These are phyloP conservation scores for Papiliotrema nemorosa DNA, from an alignment of 1,284 basidiomycete species.

Conservation along the genomic window DNA sequence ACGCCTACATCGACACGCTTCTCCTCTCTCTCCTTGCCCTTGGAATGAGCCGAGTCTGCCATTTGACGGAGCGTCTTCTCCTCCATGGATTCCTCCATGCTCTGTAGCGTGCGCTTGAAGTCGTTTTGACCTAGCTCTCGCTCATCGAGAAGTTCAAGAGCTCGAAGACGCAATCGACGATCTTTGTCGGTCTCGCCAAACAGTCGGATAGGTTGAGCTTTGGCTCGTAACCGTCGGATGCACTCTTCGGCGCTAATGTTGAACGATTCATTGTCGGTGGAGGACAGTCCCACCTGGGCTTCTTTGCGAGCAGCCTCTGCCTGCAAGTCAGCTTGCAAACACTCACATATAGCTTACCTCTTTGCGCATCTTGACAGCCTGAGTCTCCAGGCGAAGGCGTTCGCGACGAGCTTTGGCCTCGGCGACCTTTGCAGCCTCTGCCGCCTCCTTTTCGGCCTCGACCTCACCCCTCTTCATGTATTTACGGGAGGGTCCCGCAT, in stretches of 20 bases:
- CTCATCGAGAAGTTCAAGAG: slow-evolving; percentile 90
- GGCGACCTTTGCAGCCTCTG: slow-evolving; percentile 61
- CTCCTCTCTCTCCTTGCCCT: slow-evolving; percentile 29
- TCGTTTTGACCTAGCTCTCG: slow-evolving; percentile 67
- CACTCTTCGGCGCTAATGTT: slow-evolving; percentile 94
- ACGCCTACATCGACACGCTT: slow-evolving; percentile 56
- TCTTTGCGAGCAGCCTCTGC: slow-evolving; percentile 26
- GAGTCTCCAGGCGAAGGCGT: slow-evolving; percentile 36
- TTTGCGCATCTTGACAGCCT: slow-evolving; percentile 26
- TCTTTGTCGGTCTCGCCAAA: slow-evolving; percentile 97
- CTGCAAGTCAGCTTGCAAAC: slow-evolving; percentile 8
- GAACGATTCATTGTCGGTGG: slow-evolving; percentile 55
- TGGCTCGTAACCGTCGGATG: slow-evolving; percentile 76
- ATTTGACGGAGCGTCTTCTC: slow-evolving; percentile 63
- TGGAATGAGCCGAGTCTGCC: slow-evolving; percentile 23
- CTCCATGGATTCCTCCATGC: slow-evolving; percentile 66
- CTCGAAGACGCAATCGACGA: slow-evolving; percentile 78
- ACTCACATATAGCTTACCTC: slow-evolving; percentile 33
- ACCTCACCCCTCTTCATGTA: slow-evolving; percentile 81
- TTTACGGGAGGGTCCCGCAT: slow-evolving; percentile 57
- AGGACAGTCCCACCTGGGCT: slow-evolving; percentile 22
- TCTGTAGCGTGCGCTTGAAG: slow-evolving; percentile 87
- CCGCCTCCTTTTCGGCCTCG: slow-evolving; percentile 60
- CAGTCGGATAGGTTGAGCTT: slow-evolving; percentile 89
- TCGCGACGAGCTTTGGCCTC: slow-evolving; percentile 53